Evolutionary conservation across 306 rosid genomes (phyloP).

Genomic region (Vicia faba): DNA sequence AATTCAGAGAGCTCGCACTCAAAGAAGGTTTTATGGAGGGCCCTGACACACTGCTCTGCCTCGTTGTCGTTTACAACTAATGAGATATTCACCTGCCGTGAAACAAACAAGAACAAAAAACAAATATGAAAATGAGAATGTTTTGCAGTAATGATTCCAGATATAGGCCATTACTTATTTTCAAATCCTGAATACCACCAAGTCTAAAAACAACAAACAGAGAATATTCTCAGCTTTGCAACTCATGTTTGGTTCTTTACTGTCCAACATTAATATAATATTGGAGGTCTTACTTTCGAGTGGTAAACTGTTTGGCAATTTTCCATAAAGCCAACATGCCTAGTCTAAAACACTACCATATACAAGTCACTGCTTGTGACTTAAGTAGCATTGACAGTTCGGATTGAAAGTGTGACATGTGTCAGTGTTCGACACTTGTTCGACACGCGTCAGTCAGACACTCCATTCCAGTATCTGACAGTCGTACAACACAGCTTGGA

Average conservation of each 20-base stretch:
- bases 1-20: slow-evolving; percentile 48
- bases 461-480: neutral
- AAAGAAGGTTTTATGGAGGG: slow-evolving; percentile 81
- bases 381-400: neutral
- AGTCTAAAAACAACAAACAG: neutral
- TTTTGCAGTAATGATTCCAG: slow-evolving; percentile 17
- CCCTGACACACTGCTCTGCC: slow-evolving; percentile 81
- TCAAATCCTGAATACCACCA: neutral
- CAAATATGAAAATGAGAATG: slow-evolving; percentile 12
- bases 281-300: neutral
- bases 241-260: neutral
- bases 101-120: slow-evolving; percentile 21
- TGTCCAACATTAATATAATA: neutral
- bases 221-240: neutral
- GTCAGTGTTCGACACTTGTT: neutral
- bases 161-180: slow-evolving; percentile 1
- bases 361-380: neutral
- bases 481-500: neutral
- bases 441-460: too few species aligned
- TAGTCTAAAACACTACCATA: slow-evolving; percentile 11
- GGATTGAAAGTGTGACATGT: neutral
- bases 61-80: slow-evolving; percentile 84
- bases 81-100: slow-evolving; percentile 80
- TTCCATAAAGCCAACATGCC: neutral
- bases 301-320: neutral